Percentiles rank a stretch among this genome's conserved stretches.
Evolutionary conservation across 805 yeast species (phyloP).

Genomic region (Candida insectalens): DNA sequence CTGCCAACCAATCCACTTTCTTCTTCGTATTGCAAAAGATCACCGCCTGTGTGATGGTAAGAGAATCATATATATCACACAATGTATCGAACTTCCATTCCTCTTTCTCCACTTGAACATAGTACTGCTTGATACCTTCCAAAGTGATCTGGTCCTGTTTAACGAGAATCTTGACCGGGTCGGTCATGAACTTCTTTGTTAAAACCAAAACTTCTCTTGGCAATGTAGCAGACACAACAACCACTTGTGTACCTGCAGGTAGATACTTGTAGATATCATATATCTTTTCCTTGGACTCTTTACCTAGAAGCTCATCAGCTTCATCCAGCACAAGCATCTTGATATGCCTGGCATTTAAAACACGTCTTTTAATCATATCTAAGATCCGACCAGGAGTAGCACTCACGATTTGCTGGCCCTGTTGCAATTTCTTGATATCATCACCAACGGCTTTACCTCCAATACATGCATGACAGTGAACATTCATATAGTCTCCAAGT

Average conservation of each 20-base stretch:
- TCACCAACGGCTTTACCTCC: conserved; percentile 92
- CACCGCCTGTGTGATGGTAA: conserved; percentile 94
- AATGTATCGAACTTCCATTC: conserved; percentile 91
- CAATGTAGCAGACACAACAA: conserved; percentile 89
- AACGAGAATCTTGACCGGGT: conserved; percentile 89
- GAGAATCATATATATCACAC: conserved; percentile 89
- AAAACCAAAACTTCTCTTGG: conserved; percentile 87
- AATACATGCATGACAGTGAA: conserved; percentile 91
- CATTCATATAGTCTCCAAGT: conserved; percentile 83
- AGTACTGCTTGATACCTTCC: conserved; percentile 93
- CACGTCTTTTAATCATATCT: conserved; percentile 90
- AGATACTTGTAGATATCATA: conserved; percentile 85
- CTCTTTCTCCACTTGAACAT: conserved; percentile 84
- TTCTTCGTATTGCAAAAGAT: conserved; percentile 94
- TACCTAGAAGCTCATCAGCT: conserved; percentile 92
- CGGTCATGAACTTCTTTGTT: conserved; percentile 87
- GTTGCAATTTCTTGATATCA: conserved; percentile 74
- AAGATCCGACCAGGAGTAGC: conserved; percentile 98
- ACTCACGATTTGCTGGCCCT: conserved; percentile 87
- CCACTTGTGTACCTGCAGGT: conserved; percentile 88
- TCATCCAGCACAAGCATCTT: conserved; percentile 96
- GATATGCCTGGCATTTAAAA: conserved; percentile 70
- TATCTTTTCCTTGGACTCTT: conserved; percentile 93
- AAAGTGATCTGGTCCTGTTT: conserved; percentile 92
- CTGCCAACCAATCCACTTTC: conserved; percentile 85